A percentile compares a stretch with the other conserved stretches of the same genome.
Conservation (phyloP, 2,329 filamentous ascomycete genomes). For the Ascochyta fabae region DNA sequence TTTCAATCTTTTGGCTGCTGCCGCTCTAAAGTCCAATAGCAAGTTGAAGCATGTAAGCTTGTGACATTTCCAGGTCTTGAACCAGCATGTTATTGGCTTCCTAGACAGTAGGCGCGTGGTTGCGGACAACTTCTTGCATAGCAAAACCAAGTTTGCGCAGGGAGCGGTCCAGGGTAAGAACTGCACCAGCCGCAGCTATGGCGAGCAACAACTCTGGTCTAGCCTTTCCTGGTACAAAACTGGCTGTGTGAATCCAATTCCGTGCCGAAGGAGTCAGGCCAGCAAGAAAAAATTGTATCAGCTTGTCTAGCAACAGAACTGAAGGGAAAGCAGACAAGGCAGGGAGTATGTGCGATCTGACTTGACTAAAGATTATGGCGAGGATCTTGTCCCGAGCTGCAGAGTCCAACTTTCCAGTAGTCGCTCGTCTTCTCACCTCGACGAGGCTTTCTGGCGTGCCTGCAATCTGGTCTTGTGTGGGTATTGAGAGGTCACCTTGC, state of each 20-base stretch:
- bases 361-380: slow-evolving; percentile 65
- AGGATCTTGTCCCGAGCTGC: slow-evolving; percentile 63
- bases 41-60: slow-evolving; percentile 56
- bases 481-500: background rate
- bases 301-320: slow-evolving; percentile 62
- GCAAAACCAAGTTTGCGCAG: slow-evolving; percentile 63
- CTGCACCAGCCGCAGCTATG: slow-evolving; percentile 63
- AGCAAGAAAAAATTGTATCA: slow-evolving; percentile 64
- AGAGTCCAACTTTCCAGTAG: background rate
- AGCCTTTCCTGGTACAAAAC: slow-evolving; percentile 58
- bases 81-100: slow-evolving; percentile 55
- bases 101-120: slow-evolving; percentile 44
- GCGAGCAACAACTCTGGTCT: slow-evolving; percentile 59
- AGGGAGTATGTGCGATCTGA: slow-evolving; percentile 54
- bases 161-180: slow-evolving; percentile 59
- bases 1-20: slow-evolving; percentile 62
- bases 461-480: slow-evolving; percentile 44
- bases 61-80: slow-evolving; percentile 56
- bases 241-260: slow-evolving; percentile 65
- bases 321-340: slow-evolving; percentile 65
- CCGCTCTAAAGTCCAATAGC: slow-evolving; percentile 63
- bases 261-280: slow-evolving; percentile 61
- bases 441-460: background rate
- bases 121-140: slow-evolving; percentile 54
- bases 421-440: background rate